Conservation (phyloP, 2,329 filamentous ascomycete genomes). For the Curvularia eragrostidis region DNA sequence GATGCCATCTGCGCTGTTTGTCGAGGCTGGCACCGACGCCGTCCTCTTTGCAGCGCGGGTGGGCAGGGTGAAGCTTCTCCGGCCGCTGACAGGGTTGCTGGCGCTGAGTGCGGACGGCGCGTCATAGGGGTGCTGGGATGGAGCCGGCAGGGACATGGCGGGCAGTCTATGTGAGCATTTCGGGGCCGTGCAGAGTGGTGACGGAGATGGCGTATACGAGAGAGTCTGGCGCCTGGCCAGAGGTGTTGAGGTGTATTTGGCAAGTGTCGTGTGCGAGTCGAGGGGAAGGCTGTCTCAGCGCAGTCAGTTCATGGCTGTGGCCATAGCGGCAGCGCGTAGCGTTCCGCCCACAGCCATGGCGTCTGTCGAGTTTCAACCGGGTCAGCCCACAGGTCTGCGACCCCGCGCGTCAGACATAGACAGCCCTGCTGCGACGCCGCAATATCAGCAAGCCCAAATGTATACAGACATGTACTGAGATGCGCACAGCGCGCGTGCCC, state of each 20-base stretch:
- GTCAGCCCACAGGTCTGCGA: slow-evolving; percentile 12
- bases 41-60: slow-evolving; percentile 47
- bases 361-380: slow-evolving; percentile 17
- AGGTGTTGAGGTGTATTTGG: background rate
- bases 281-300: slow-evolving; percentile 4
- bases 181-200: background rate
- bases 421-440: background rate
- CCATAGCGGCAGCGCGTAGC: slow-evolving; percentile 18
- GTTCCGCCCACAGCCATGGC: slow-evolving; percentile 9
- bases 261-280: slow-evolving; percentile 7
- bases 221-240: slow-evolving; percentile 11
- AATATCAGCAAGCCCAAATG: too few species aligned
- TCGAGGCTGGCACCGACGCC: slow-evolving; percentile 41
- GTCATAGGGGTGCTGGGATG: slow-evolving; percentile 37
- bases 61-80: slow-evolving; percentile 59
- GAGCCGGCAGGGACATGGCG: slow-evolving; percentile 44
- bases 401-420: slow-evolving; percentile 11
- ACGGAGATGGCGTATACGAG: background rate
- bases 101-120: slow-evolving; percentile 29
- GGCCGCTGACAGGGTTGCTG: slow-evolving; percentile 25
- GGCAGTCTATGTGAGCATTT: slow-evolving; percentile 39
- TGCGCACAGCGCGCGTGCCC: slow-evolving; percentile 8
- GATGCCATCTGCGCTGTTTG: slow-evolving; percentile 54
- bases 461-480: background rate
- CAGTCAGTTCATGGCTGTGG: slow-evolving; percentile 16